Evolutionary conservation across 768 basidiomycete genomes (phyloP), one percentile per base, ranked within the genome.

Genomic region (Russula virescens): DNA sequence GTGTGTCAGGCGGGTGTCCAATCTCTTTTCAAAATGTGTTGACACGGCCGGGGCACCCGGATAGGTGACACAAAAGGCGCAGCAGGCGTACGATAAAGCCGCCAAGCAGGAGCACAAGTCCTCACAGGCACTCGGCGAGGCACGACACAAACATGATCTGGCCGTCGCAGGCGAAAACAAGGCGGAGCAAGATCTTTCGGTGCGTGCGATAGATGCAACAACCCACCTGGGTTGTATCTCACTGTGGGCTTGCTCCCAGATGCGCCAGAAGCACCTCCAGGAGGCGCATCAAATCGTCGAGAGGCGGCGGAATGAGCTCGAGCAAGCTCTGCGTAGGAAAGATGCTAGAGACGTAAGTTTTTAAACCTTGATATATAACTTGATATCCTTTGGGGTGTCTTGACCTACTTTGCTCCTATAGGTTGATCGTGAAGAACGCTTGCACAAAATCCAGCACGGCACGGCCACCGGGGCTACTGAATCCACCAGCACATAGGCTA

Each of bases 101-200:
- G 76, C 79, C 63, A 77, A 78, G 67, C 73, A 75, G 53, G 84
- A 88, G 70, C 75, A 81, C 64, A 77, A 77, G 63, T 73, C 78
- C 5, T 75, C 80, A n/a, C 76, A 79, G 58, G 76, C 77, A 25
- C 71, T 85, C 52, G 80, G 81, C 70, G 77, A 82, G 55, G 81
- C 83, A 9, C 76, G 78, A 18, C 79, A 83, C 63, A 71, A 75
- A 21, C 84, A 85, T 63, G 80, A 86, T 25, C 68, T 75, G 19
- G 80, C 83, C 2, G 58, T 80, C 21, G 71, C 80, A 18, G 69
- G 77, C 52, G 69, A 78, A 25, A 74, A 75, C 58, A 75, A 70
- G 48, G 79, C 80, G 0, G 75, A 79, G 66, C 75, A 78, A 42
- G 75, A 79, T 31, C 71, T 79, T 21, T 73, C 80, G 73, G 83